Evolutionary conservation across 495 filamentous ascomycete genomes (phyloP).

Genomic region (Xylaria cubensis): DNA sequence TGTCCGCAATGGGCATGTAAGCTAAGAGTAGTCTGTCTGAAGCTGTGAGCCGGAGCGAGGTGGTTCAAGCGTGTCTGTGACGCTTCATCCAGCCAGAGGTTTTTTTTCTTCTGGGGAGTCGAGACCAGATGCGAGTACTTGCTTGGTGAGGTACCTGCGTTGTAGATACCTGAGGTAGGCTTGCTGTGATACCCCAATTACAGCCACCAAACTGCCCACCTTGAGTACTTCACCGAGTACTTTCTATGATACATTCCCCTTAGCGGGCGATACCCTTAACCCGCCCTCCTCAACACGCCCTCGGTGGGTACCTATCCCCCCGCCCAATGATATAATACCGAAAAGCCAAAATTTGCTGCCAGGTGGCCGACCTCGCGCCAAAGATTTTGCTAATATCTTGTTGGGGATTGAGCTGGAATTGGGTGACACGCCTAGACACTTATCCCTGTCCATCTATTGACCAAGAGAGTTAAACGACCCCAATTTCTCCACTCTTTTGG

Average conservation of each 20-base stretch:
- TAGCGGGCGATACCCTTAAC: conserved; percentile 14
- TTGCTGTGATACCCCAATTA: conserved; percentile 5
- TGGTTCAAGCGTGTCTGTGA: conserved; percentile 13
- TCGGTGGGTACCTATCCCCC: background rate
- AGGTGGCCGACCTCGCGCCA: conserved; percentile 31
- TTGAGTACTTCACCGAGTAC: background rate
- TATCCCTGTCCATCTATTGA: conserved; percentile 33
- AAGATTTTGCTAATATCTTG: conserved; percentile 40
- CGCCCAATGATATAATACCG: conserved; percentile 2
- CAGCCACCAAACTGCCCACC: background rate
- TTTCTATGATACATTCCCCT: background rate
- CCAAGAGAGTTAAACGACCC: conserved; percentile 22
- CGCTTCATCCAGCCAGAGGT: conserved; percentile 4
- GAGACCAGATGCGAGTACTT: background rate
- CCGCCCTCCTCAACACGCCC: conserved; percentile 19
- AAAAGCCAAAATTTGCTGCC: conserved; percentile 19
- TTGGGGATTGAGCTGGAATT: conserved; percentile 41
- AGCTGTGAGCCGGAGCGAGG: conserved; percentile 1
- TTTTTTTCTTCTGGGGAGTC: conserved; percentile 23
- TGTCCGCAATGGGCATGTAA: background rate
- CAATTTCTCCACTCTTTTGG: background rate
- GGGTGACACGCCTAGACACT: conserved; percentile 33
- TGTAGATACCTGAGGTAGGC: background rate
- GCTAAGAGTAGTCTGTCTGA: background rate
- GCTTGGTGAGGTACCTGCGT: background rate